Conservation (phyloP, 306 rosid species). For the Cyclanthera cordifolia region DNA sequence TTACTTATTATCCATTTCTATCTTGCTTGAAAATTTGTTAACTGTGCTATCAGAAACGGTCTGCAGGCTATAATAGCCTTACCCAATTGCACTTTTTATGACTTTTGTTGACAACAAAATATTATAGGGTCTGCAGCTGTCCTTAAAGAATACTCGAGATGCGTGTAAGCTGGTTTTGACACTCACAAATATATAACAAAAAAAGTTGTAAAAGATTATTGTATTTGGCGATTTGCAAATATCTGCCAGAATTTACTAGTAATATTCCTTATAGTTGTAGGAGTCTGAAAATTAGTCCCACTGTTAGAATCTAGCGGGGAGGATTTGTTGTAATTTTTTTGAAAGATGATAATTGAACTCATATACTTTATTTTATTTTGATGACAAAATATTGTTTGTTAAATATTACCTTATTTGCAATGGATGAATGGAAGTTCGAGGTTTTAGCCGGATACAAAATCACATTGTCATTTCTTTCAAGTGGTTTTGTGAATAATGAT, state of each 20-base stretch:
- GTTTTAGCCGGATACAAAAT: no score
- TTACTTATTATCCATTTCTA: neutral
- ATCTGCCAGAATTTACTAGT: neutral
- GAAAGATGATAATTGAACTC: neutral
- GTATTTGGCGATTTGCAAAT: neutral
- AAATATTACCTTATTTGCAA: neutral
- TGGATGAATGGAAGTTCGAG: neutral
- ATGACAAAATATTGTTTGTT: neutral
- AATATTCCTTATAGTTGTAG: no score
- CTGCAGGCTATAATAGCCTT: neutral
- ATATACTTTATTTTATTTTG: neutral
- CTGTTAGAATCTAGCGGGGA: neutral
- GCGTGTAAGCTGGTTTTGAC: no score
- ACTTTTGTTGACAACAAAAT: no score
- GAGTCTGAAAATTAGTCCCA: neutral
- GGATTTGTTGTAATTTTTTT: neutral
- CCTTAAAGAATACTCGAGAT: no score
- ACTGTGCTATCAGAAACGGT: neutral
- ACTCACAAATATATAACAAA: no score
- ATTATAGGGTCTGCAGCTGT: no score
- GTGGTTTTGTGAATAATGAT: neutral
- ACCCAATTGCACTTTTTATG: neutral
- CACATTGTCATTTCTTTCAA: neutral
- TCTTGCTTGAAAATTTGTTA: neutral
- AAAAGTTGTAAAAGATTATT: neutral